Base-by-base conservation (phyloP, 2,329 filamentous ascomycete genomes). In the Rhinocladiella mackenziei region DNA sequence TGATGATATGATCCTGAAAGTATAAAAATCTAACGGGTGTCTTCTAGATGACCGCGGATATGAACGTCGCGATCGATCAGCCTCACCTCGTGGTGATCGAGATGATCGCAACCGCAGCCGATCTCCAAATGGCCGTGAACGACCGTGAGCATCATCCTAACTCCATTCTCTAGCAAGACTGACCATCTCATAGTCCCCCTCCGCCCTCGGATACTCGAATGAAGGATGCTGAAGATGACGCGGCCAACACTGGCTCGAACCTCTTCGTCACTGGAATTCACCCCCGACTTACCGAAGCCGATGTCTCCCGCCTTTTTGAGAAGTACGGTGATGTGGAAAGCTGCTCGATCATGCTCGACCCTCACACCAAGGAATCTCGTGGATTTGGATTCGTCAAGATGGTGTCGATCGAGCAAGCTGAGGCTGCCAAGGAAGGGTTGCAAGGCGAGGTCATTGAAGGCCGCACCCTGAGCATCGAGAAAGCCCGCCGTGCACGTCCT, bases 361-460 rank as follows among this genome's bases (percentile, higher is more conserved):
- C 92, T 51, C 92, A 98, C 70, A 94, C 87, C 62, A 94, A 95
- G 72, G 92, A 98, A 71, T 97, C 91, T 58, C 92, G 92, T 69
- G 92, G 92, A 56, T 98, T 98, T 57, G 92, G 92, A 44, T 98
- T 98, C 73, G 92, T 98, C 66, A 97, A 98, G 76, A 97, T 98
- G 91, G 82, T 89, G 50, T 94, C 88, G 46, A 80, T 87, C 36
- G 91, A 97, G 43, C 86, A 95, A 69, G 92, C 92, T 54, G 92
- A 98, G 68, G 89, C 92, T 57, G 92, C 92, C 58, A 95, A 92
- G 74, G 92, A 97, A 62, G 91, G 86, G 41, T 78, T 98, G 22
- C 91, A 97, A 68, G 91, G 91, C 62, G 91, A 97, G 68, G 80
- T 88, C 57, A 89, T 96, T 56, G 91, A 98, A 64, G 92, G 92